Base-by-base conservation (phyloP, 306 rosid species). In the Delonix regia region DNA sequence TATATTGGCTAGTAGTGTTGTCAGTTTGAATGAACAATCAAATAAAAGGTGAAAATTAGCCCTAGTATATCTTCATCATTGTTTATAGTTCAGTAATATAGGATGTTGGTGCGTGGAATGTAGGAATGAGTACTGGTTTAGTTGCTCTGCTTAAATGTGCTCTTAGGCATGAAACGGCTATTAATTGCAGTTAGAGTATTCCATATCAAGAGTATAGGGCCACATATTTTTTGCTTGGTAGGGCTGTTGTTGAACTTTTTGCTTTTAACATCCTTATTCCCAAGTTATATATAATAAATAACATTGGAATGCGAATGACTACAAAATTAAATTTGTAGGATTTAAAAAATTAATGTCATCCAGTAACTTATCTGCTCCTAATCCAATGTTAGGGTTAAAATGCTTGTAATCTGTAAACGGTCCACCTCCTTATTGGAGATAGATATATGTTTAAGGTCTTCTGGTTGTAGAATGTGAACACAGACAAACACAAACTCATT, bases 371-470 rank as follows among this genome's bases (percentile, higher is more conserved):
- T 28, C 60, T 60, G 57, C 49, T 47, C 15, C 25, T 36, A 76
- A 69, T 49, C 60, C 19, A 33, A 52, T 47, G 39, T 30, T 33
- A 27, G 62, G 59, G 18, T 30, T 28, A 28, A 13, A n/a, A 48
- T 72, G 71, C 64, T 78, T 73, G 69, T 51, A 51, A 61, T 64
- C 52, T 64, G 19, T 51, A 39, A 67, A 61, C 42, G 42, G 21
- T 79, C 78, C 74, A 60, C 38, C 61, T 75, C 25, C 30, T 63
- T 33, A 70, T 49, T 78, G 38, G 56, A 57, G 44, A 51, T 60
- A 49, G 63, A 65, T 53, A 6, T 75, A 44, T 51, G 44, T 71
- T 78, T 85, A 49, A 21, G 55, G 24, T 70, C 59, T 57, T 78
- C 15, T 22, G 51, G 25, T 73, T 71, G 33, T 78, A 52, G 6